Conservation (phyloP, 78 protist genomes). For the slime mould (Dictyostelium discoideum) region DNA sequence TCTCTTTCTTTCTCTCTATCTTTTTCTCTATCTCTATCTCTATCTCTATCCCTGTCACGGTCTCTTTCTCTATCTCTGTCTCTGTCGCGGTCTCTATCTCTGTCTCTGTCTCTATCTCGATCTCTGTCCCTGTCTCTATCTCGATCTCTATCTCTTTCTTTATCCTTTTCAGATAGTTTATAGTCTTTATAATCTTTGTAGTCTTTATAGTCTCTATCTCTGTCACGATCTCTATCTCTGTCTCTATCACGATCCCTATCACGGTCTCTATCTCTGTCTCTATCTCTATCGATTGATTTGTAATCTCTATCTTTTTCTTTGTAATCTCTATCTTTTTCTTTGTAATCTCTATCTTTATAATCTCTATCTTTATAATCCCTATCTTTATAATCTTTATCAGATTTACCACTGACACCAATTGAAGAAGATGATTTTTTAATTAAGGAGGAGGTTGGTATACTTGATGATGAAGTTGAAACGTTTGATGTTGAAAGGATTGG, state of each 20-base stretch:
- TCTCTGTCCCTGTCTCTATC: not conserved
- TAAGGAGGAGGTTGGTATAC: not conserved
- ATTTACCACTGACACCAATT: not conserved
- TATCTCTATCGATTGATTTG: not conserved
- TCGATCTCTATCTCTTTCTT: not conserved
- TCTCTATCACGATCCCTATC: not conserved
- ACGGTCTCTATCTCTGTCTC: not conserved
- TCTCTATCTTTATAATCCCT: not conserved
- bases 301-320: not conserved
- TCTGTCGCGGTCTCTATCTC: not conserved
- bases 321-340: not conserved
- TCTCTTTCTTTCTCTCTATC: not conserved
- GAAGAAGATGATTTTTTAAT: not conserved
- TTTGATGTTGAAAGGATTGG: conserved; percentile 1
- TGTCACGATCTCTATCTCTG: not conserved
- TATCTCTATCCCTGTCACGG: not conserved
- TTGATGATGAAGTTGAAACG: not conserved
- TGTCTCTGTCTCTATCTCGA: not conserved
- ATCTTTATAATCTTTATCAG: not conserved
- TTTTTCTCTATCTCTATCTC: not conserved
- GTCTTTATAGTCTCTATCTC: not conserved
- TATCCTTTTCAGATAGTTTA: not conserved
- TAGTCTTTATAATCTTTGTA: not conserved
- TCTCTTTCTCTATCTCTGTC: not conserved
- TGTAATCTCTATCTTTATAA: not conserved